Evolutionary conservation across 805 yeast species (phyloP), one percentile per base, ranked within the genome.

Genomic region (Lipomyces oligophaga): DNA sequence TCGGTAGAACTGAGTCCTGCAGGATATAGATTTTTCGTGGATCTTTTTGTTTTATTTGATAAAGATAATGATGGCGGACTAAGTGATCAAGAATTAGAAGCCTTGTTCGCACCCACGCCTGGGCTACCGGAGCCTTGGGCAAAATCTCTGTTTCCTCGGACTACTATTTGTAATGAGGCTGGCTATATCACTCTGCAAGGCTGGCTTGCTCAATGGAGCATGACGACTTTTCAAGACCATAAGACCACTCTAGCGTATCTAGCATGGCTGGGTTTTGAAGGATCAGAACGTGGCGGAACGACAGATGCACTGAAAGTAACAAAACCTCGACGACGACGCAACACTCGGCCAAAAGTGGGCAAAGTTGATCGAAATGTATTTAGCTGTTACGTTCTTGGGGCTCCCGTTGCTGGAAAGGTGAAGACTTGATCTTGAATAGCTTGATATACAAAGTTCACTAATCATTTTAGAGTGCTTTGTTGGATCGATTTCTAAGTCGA

Each of bases 121-220:
- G 97, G 97, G 0, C 73, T 88, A 1, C 99, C 99, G 0, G 73
- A 73, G 46, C 70, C 84, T 5, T 93, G 99, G 99, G 72, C 74
- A 30, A 88, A 85, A 11, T 76, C 85, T 0, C 81, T 81, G 55
- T 93, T 93, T 61, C 99, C 99, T 0, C 71, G 75, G 21, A 79
- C 95, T 1, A 85, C 95, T 8, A 96, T 90, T 1, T 78, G 95
- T 43, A 89, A 88, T 62, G 96, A 88, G 55, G 81, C 80, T 53
- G 97, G 96, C 0, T 77, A 80, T 62, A 88, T 93, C 3, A 87
- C 97, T 0, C 66, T 93, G 22, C 98, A 94, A 67, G 98, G 99
- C 2, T 93, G 99, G 99, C 68, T 93, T 31, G 98, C 98, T 0
- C 97, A 90, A 60, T 93, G 99, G 99, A 83, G 90, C 58, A 84